Evolutionary conservation across 352 stramenopile genomes (phyloP), one percentile per base, ranked within the genome.

Genomic region (Plasmopara viticola): DNA sequence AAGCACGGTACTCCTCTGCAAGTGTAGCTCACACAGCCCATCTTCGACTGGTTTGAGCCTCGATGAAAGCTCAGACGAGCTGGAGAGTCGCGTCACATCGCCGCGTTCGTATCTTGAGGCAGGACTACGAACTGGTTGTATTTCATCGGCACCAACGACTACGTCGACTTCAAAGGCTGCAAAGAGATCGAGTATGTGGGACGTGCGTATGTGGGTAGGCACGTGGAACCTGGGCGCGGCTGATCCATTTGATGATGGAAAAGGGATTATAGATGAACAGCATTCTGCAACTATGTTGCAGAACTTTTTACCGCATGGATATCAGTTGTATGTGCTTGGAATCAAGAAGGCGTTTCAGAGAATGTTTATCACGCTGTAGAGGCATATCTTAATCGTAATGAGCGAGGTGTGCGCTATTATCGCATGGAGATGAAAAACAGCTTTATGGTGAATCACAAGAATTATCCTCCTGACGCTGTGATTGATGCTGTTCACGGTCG

Each of bases 191-290:
- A 81, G 55, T 37, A 66, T 50, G 33, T 60, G 53, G 10, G 78
- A 92, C 48, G 72, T 92, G 6, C 68, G 75, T 9, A 70, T 95
- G 46, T 95, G 83, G 84, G 74, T 87, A 5, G 85, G 85, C 5
- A 86, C 79, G 18, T 95, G 85, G 85, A 95, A 95, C 62, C 86
- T 95, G 66, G 81, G 79, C 2, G 83, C 82, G 0, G 70, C 80
- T 7, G 85, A 94, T 46, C 84, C 82, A 10, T 91, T 94, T 47
- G 72, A 74, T 5, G 78, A 92, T 38, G 72, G 71, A 29, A 67
- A 67, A 35, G 78, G 77, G 0, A 83, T 90, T 41, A 85, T 90
- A 48, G 81, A 92, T 44, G 81, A 90, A 35, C 72, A 86, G 59
- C 67, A 70, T 4, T 87, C 77, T 0, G 74, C 74, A 0, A 55